These are phyloP conservation scores for Albophoma yamanashiensis DNA, from an alignment of 2,329 filamentous ascomycete species.

Conservation along the genomic window DNA sequence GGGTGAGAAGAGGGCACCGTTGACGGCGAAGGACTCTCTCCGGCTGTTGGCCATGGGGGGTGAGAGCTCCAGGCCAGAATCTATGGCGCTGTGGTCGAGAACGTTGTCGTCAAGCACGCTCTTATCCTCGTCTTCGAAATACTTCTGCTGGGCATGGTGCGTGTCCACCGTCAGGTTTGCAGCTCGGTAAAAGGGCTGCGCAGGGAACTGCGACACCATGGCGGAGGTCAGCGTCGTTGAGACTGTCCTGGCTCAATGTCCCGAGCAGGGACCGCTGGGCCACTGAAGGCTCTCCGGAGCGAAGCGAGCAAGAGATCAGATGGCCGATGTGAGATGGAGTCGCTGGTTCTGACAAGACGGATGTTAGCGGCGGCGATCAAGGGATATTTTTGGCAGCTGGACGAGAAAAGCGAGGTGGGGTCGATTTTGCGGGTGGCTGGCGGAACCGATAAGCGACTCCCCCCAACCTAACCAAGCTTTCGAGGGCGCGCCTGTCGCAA, in stretches of 20 bases:
- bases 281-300: neutral
- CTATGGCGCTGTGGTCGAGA: slow-evolving; percentile 46
- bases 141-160: slow-evolving; percentile 35
- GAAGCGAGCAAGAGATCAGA: neutral
- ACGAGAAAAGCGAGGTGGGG: neutral
- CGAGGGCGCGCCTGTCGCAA: neutral
- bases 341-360: neutral
- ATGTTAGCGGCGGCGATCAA: neutral
- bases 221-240: slow-evolving; percentile 7
- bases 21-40: slow-evolving; percentile 51
- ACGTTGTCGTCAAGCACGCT: slow-evolving; percentile 51
- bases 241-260: neutral
- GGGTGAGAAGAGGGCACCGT: slow-evolving; percentile 48
- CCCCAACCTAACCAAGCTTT: neutral
- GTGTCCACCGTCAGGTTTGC: slow-evolving; percentile 43
- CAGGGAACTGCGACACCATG: slow-evolving; percentile 41
- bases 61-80: slow-evolving; percentile 53
- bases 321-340: neutral
- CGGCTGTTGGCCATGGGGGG: slow-evolving; percentile 52
- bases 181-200: slow-evolving; percentile 41
- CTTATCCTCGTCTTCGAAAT: slow-evolving; percentile 51
- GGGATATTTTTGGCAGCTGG: neutral
- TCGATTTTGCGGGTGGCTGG: neutral
- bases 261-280: neutral
- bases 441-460: neutral